These are phyloP conservation scores for Mycosphaerella sp. DNA, from an alignment of 2,329 filamentous ascomycete genomes.

Conservation along the genomic window DNA sequence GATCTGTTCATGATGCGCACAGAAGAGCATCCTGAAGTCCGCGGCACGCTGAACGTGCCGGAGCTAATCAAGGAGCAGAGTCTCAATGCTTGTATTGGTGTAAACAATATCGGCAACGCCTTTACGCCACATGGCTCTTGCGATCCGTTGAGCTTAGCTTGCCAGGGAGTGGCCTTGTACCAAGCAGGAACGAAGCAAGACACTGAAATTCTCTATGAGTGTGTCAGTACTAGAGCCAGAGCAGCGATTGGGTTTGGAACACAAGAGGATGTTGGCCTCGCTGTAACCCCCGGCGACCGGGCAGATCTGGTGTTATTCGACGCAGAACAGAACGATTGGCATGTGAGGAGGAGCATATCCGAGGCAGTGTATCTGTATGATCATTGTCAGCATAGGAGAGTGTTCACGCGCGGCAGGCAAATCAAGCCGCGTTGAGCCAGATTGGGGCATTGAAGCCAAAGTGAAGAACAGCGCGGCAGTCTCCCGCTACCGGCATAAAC, in stretches of 20 bases:
- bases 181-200: conserved; percentile 58
- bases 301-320: conserved; percentile 43
- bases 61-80: conserved; percentile 54
- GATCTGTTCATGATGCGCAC: conserved; percentile 66
- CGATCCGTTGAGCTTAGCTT: conserved; percentile 59
- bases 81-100: conserved; percentile 55
- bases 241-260: conserved; percentile 30
- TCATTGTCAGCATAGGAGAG: conserved; percentile 27
- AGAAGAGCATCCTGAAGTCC: conserved; percentile 28
- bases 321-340: conserved; percentile 35
- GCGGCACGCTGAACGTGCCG: conserved; percentile 58
- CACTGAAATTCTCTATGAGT: conserved; percentile 53
- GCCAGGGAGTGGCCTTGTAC: conserved; percentile 59
- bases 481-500: background rate
- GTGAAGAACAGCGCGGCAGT: background rate
- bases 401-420: conserved; percentile 14
- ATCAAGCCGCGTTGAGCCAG: background rate
- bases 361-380: conserved; percentile 44
- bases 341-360: conserved; percentile 37
- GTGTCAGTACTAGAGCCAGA: conserved; percentile 33
- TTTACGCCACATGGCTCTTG: conserved; percentile 65
- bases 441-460: background rate
- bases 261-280: conserved; percentile 26
- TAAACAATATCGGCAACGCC: conserved; percentile 70
- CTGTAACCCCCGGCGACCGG: conserved; percentile 33